Percentiles rank a stretch among this genome's conserved stretches.
phyloP scores from a whole-genome alignment of 306 rosid genomes.

The Quercus engelmannii region DNA sequence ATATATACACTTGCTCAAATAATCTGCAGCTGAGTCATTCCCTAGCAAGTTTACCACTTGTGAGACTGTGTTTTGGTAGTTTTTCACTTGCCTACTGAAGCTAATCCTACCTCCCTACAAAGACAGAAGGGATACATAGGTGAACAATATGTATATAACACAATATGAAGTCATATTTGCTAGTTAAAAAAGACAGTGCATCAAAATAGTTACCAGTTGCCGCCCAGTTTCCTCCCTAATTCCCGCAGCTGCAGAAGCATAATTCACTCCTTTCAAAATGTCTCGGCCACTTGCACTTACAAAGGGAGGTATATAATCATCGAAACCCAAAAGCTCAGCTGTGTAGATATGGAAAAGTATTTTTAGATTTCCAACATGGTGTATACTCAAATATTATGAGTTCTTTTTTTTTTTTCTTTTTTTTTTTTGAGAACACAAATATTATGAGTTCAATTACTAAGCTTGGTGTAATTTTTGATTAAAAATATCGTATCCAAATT shows the following conservation, averaged over 20 bases:
- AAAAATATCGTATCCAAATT: too few species aligned
- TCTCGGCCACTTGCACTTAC: constrained; percentile 54
- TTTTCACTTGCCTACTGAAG: constrained; percentile 77
- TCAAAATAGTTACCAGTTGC: constrained; percentile 52
- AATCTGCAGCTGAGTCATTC: constrained; percentile 50
- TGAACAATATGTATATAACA: not conserved
- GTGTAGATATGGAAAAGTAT: constrained; percentile 1
- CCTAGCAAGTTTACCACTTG: constrained; percentile 65
- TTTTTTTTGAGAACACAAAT: not conserved
- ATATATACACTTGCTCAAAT: constrained; percentile 73
- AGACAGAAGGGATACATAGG: not conserved
- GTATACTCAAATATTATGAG: not conserved
- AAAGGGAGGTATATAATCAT: constrained; percentile 65
- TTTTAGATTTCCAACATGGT: not conserved
- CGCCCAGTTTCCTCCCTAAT: constrained; percentile 94
- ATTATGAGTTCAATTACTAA: not conserved
- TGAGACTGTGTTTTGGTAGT: constrained; percentile 66
- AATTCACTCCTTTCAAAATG: constrained; percentile 74
- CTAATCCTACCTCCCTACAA: constrained; percentile 76
- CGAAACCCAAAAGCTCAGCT: constrained; percentile 83
- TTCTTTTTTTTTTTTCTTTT: not conserved
- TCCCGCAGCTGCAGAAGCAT: constrained; percentile 98
- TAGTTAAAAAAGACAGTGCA: not conserved
- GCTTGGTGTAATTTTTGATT: not conserved
- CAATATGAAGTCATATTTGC: not conserved